Conservation (phyloP, 2,329 filamentous ascomycete genomes). For the Pseudocercospora cruenta region DNA sequence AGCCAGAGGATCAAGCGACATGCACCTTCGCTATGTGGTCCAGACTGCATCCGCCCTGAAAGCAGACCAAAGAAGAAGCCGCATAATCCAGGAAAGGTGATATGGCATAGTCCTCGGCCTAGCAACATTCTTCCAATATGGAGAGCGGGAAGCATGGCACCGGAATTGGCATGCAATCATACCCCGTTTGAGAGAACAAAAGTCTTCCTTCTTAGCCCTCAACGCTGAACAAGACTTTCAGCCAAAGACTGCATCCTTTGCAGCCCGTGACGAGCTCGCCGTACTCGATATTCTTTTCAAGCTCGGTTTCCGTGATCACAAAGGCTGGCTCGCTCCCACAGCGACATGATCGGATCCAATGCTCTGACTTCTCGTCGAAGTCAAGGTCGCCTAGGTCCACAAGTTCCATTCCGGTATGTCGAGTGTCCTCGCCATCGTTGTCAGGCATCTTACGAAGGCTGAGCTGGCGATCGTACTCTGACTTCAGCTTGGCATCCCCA, state of each 20-base stretch:
- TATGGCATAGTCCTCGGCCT: background rate
- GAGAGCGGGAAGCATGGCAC: background rate
- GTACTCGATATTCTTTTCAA: constrained; percentile 54
- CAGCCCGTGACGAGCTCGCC: constrained; percentile 64
- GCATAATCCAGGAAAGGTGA: background rate
- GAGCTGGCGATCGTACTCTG: constrained; percentile 55
- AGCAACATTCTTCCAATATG: background rate
- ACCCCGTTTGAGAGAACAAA: background rate
- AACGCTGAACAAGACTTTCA: constrained; percentile 63
- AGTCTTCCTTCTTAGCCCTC: constrained; percentile 40
- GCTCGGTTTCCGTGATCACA: constrained; percentile 56
- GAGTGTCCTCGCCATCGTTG: constrained; percentile 14
- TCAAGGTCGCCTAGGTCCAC: constrained; percentile 62
- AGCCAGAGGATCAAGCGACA: background rate
- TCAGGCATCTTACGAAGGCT: constrained; percentile 20
- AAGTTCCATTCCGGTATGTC: constrained; percentile 56
- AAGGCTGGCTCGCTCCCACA: constrained; percentile 64
- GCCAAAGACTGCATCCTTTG: constrained; percentile 65
- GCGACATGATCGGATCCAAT: constrained; percentile 60
- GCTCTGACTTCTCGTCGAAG: constrained; percentile 42
- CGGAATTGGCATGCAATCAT: background rate
- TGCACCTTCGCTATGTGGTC: background rate
- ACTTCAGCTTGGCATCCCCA: constrained; percentile 46
- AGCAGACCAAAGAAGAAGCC: background rate
- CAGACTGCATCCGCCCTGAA: background rate